Conservation (phyloP, 192 early-diverging fungal species). For the Geosiphon pyriformis region DNA sequence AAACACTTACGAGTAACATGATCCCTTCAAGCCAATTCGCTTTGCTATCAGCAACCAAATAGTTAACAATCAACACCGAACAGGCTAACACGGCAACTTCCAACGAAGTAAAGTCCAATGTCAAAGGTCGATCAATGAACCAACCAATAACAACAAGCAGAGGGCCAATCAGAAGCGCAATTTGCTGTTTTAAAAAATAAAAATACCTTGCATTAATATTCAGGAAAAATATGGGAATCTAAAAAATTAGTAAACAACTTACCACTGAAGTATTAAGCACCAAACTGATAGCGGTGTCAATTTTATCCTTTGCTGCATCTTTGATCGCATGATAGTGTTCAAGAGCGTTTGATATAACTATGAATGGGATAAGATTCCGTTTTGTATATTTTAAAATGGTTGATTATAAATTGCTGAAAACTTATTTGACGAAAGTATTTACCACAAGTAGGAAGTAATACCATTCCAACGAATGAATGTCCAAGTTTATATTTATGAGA, state of each 20-base stretch:
- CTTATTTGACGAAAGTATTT: conserved; percentile 11
- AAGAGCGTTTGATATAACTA: conserved; percentile 52
- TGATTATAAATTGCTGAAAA: conserved; percentile 19
- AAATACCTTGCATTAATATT: conserved; percentile 68
- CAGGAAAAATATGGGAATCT: conserved; percentile 63
- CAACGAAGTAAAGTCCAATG: conserved; percentile 75
- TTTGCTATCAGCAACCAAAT: conserved; percentile 72
- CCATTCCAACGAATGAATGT: conserved; percentile 89
- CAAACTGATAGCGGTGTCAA: conserved; percentile 51
- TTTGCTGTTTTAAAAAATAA: conserved; percentile 57
- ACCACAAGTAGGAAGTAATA: conserved; percentile 87
- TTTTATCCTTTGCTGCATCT: conserved; percentile 71
- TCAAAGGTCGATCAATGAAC: conserved; percentile 72
- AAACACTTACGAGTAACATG: conserved; percentile 71
- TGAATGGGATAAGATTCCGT: background rate
- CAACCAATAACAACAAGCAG: conserved; percentile 75
- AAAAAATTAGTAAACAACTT: conserved; percentile 35
- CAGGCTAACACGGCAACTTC: conserved; percentile 78
- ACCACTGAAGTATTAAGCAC: conserved; percentile 18
- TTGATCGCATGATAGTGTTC: conserved; percentile 75
- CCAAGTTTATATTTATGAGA: conserved; percentile 63
- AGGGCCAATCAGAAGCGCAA: conserved; percentile 73
- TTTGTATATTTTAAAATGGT: conserved; percentile 15
- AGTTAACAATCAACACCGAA: conserved; percentile 72
- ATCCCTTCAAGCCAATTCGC: conserved; percentile 93